A percentile compares a stretch with the other conserved stretches of the same genome.
Evolutionary conservation across 1,284 basidiomycete species (phyloP).

Genomic region (Leccinum cinnamomeum): DNA sequence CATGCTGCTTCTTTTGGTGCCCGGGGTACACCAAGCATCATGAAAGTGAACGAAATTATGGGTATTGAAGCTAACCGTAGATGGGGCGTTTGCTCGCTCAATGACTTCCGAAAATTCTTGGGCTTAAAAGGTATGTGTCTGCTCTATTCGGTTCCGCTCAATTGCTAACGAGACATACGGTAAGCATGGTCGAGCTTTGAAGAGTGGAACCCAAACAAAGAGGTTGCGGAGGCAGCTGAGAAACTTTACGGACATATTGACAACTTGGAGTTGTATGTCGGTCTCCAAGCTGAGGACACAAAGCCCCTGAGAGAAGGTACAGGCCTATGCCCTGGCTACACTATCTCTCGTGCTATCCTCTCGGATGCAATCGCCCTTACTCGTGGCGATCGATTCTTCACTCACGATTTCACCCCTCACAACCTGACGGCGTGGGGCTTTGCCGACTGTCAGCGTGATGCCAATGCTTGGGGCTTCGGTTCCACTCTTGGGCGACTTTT

Average conservation of each 20-base stretch:
- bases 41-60: constrained; percentile 82
- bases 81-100: constrained; percentile 86
- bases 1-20: constrained; percentile 80
- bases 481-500: constrained; percentile 74
- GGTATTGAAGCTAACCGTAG: constrained; percentile 73
- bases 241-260: constrained; percentile 77
- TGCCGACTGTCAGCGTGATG: constrained; percentile 72
- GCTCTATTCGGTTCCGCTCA: not conserved
- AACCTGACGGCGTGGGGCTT: constrained; percentile 85
- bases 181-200: constrained; percentile 62
- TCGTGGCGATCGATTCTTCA: constrained; percentile 82
- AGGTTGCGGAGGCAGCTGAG: constrained; percentile 72
- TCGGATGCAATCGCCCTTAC: constrained; percentile 86
- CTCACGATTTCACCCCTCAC: constrained; percentile 76
- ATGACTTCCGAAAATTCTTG: constrained; percentile 82
- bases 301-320: constrained; percentile 78
- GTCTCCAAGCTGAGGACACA: constrained; percentile 68
- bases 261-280: constrained; percentile 80
- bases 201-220: constrained; percentile 82
- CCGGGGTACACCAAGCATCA: constrained; percentile 68
- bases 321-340: constrained; percentile 83
- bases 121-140: constrained; percentile 65
- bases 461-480: constrained; percentile 66
- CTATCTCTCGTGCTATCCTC: constrained; percentile 84
- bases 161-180: not conserved